These are phyloP conservation scores for Petunia axillaris DNA, from an alignment of 257 asterid genomes.

Conservation along the genomic window DNA sequence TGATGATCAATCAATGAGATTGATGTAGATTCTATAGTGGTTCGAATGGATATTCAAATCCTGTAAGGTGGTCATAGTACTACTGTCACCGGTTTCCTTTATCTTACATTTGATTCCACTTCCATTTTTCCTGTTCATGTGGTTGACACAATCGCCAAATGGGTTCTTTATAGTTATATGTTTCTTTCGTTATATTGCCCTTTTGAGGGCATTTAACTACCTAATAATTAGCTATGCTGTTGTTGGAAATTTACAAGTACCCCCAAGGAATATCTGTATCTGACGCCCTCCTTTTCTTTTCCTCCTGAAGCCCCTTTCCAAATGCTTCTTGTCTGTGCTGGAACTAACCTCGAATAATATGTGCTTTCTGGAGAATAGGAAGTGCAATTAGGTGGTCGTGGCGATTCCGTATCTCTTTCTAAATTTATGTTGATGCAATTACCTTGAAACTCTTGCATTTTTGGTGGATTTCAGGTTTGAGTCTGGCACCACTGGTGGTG, in stretches of 20 bases:
- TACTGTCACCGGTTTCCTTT: not conserved
- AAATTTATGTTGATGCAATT: slow-evolving; percentile 17
- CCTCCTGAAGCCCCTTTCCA: not conserved
- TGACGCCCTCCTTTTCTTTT: too few species aligned
- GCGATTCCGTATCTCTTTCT: not conserved
- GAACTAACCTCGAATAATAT: not conserved
- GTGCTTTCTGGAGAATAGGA: not conserved
- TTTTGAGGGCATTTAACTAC: not conserved
- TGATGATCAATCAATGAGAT: not conserved
- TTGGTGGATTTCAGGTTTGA: slow-evolving; percentile 62
- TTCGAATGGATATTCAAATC: not conserved
- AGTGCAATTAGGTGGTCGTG: not conserved
- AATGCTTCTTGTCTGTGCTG: not conserved
- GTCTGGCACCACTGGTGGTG: slow-evolving; percentile 86
- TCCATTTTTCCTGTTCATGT: not conserved
- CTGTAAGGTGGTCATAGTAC: not conserved
- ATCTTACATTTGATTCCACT: not conserved
- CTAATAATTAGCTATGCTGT: not conserved
- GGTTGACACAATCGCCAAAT: not conserved
- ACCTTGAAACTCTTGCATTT: slow-evolving; percentile 19
- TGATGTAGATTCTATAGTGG: not conserved
- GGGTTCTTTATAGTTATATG: not conserved
- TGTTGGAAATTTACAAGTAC: not conserved
- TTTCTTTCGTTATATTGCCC: not conserved
- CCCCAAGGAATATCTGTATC: not conserved